Base-by-base conservation (phyloP, 345 rosid genomes). In the Arabidopsis suecica region DNA sequence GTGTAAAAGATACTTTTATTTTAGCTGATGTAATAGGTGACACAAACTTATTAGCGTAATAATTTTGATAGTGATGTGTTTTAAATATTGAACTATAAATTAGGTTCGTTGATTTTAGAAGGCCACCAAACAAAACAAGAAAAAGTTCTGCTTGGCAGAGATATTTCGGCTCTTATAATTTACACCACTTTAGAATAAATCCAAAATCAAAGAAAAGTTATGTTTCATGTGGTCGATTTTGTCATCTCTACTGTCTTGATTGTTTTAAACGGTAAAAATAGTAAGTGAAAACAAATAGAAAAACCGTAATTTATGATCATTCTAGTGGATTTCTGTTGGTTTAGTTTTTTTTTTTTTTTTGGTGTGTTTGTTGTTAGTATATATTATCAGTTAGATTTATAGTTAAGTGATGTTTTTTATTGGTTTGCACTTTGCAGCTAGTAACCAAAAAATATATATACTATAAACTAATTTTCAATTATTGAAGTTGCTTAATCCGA, bases 11-110 rank as follows among this genome's bases (percentile, higher is more conserved):
- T 48, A 33, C 65, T 71, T 49, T 63, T 16, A 18, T 30, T 63
- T 64, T 20, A 45, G 20, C 55, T 64, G 67, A 71, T 71, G 25
- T 18, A 40, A 64, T 64, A 70, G 60, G 76, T 65, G 61, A 56
- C 61, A 71, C 62, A 32, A 40, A 77, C 68, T 77, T 49, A 56
- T 55, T 71, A 25, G 55, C 76, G 57, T 64, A 70, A 77, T 77
- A 69, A 69, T 62, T 55, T 13, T 28, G 80, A 70, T 28, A 45
- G 70, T 30, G 66, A 77, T 77, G 3, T 63, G 71, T 13, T 62
- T 71, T 77, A 23, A 53, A 54, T 69, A 64, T 57, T 28, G 67
- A 55, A 57, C 71, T 37, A 65, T 57, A 49, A 64, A 56, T 71
- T 28, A 64, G 80, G 66, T 47, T 63, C 80, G 69, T 69, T 69